phyloP scores from a whole-genome alignment of 257 asterid species.

The Primulina huaijiensis region DNA sequence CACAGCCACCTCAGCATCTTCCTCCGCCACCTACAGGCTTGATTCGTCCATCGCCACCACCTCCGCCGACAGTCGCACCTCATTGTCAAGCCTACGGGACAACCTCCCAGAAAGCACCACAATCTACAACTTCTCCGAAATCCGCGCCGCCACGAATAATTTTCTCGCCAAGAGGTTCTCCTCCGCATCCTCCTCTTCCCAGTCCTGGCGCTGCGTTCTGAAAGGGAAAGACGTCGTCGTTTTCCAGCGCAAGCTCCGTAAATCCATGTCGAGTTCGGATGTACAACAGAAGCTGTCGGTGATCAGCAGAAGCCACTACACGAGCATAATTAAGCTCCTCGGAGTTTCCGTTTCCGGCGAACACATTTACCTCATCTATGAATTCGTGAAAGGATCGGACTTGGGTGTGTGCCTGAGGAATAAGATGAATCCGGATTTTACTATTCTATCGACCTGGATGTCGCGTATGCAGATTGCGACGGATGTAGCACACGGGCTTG shows the following conservation, averaged over 20 bases:
- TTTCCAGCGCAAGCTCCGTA: conserved; percentile 69
- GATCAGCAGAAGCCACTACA: conserved; percentile 68
- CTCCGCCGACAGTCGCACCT: conserved; percentile 49
- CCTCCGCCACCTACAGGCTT: conserved; percentile 39
- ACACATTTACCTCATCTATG: conserved; percentile 75
- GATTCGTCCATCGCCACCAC: conserved; percentile 58
- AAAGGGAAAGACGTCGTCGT: conserved; percentile 60
- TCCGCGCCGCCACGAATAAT: conserved; percentile 88
- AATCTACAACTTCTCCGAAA: conserved; percentile 73
- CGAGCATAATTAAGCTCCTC: conserved; percentile 67
- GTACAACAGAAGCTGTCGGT: conserved; percentile 48
- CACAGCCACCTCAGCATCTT: conserved; percentile 21
- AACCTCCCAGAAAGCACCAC: conserved; percentile 57
- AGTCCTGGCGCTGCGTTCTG: conserved; percentile 80
- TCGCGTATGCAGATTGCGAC: conserved; percentile 88
- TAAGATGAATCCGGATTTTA: conserved; percentile 59
- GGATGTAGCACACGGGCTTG: conserved; percentile 81
- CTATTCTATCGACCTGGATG: conserved; percentile 82
- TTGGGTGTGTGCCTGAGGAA: conserved; percentile 64
- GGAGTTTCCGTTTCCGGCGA: conserved; percentile 74
- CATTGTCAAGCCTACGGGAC: conserved; percentile 56
- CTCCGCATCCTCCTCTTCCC: conserved; percentile 68
- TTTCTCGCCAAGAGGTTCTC: conserved; percentile 77
- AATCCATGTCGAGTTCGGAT: conserved; percentile 38
- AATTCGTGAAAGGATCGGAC: conserved; percentile 60